Conservation (phyloP, 1,284 basidiomycete species). For the Erythrobasidium hasegawianum region DNA sequence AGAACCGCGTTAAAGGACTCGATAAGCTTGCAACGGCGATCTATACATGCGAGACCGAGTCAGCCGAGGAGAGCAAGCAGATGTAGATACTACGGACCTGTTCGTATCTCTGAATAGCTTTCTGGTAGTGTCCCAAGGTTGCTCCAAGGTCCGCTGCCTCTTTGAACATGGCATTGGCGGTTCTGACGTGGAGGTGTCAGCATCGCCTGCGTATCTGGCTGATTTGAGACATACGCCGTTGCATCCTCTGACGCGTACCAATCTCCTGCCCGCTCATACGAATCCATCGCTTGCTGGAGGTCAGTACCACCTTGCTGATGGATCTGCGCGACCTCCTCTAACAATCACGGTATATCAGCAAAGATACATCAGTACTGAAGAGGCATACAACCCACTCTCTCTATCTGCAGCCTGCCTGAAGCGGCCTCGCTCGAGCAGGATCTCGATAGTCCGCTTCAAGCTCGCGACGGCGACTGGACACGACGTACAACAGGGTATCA, state of each 20-base stretch:
- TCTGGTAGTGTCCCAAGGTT: constrained; percentile 76
- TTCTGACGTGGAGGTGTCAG: constrained; percentile 55
- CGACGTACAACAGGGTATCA: neutral
- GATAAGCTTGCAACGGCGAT: constrained; percentile 81
- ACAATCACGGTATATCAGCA: neutral
- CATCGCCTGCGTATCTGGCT: neutral
- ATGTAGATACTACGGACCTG: constrained; percentile 8
- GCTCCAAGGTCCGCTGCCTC: constrained; percentile 93
- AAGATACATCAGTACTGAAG: neutral
- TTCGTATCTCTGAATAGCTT: constrained; percentile 65
- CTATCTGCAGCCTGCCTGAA: constrained; percentile 97
- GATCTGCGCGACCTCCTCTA: constrained; percentile 71
- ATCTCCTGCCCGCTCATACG: constrained; percentile 87
- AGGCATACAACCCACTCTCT: constrained; percentile 62
- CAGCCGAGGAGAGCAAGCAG: neutral
- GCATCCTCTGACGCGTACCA: constrained; percentile 98
- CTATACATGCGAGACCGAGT: constrained; percentile 64
- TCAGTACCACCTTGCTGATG: constrained; percentile 71
- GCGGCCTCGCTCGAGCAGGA: constrained; percentile 77
- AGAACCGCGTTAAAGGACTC: constrained; percentile 90
- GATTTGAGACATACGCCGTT: constrained; percentile 66
- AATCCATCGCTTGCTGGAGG: constrained; percentile 76
- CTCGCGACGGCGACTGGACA: constrained; percentile 80
- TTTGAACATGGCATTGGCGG: constrained; percentile 91
- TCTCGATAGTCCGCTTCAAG: constrained; percentile 76